A percentile compares a stretch with the other conserved stretches of the same genome.
These are phyloP conservation scores for Vaccinium corymbosum DNA, from an alignment of 148 eudicot genomes.

Conservation along the genomic window DNA sequence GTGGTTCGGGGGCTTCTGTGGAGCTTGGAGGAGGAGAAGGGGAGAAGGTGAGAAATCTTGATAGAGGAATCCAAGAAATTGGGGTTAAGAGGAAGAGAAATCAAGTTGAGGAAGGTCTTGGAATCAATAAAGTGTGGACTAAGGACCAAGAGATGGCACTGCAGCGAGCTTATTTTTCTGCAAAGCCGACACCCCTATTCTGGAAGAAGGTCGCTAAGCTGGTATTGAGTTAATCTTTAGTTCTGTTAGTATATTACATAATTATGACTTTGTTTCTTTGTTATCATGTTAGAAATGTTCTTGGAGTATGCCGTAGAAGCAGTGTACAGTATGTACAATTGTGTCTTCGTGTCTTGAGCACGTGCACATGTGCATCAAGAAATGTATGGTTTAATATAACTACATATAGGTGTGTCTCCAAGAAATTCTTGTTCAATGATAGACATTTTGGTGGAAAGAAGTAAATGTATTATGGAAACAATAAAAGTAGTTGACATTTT, in stretches of 20 bases:
- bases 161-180: slow-evolving; percentile 69
- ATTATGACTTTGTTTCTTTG: not conserved
- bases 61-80: slow-evolving; percentile 17
- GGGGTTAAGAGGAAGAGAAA: slow-evolving; percentile 65
- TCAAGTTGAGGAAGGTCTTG: slow-evolving; percentile 33
- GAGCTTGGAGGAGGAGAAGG: slow-evolving; percentile 18
- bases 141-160: slow-evolving; percentile 69
- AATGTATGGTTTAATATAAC: too few species aligned
- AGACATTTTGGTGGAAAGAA: not conserved
- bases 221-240: slow-evolving; percentile 39
- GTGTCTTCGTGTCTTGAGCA: too few species aligned
- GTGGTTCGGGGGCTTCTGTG: slow-evolving; percentile 15
- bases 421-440: not conserved
- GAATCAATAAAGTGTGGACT: slow-evolving; percentile 55
- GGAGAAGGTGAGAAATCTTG: slow-evolving; percentile 12
- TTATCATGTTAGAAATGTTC: not conserved
- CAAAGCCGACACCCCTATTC: slow-evolving; percentile 83
- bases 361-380: not conserved
- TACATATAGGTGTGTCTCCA: not conserved
- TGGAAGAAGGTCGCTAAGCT: slow-evolving; percentile 84
- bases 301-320: not conserved
- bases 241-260: slow-evolving; percentile 6
- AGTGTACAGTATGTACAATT: not conserved
- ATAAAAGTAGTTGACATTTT: not conserved
- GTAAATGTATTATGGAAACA: not conserved